Conservation (phyloP, 2,329 filamentous ascomycete genomes). For the Colletotrichum musae region DNA sequence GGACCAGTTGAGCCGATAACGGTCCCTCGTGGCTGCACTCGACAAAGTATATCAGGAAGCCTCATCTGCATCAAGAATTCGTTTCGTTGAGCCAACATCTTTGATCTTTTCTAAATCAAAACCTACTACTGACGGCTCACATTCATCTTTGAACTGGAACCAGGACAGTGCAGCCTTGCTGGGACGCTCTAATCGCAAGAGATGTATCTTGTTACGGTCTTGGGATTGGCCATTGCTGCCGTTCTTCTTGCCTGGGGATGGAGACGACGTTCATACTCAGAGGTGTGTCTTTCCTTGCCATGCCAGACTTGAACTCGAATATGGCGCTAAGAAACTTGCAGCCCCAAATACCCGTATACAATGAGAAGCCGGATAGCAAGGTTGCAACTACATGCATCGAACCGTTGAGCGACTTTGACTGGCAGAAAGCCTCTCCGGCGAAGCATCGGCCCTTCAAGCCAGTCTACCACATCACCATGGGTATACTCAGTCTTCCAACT, state of each 20-base stretch:
- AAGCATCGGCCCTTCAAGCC: conserved; percentile 65
- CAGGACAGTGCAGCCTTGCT: too few relatives aligned
- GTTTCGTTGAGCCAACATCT: neutral
- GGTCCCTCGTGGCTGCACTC: conserved; percentile 4
- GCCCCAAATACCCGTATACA: neutral
- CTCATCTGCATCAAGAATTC: neutral
- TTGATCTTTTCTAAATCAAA: neutral
- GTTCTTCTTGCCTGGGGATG: conserved; percentile 17
- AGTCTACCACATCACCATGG: conserved; percentile 69
- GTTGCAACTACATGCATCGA: conserved; percentile 39
- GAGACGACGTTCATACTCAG: neutral
- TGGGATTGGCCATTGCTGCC: conserved; percentile 17
- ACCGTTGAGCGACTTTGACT: conserved; percentile 54
- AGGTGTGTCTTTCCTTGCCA: neutral
- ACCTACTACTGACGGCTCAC: too few relatives aligned
- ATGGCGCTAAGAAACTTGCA: neutral
- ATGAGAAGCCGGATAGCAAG: conserved; percentile 4
- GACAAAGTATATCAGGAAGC: conserved; percentile 6
- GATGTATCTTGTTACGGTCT: conserved; percentile 24
- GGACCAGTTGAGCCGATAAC: conserved; percentile 28
- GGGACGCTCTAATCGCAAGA: neutral
- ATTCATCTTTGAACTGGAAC: neutral
- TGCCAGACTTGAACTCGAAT: neutral
- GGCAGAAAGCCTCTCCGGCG: conserved; percentile 54
- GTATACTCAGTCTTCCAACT: conserved; percentile 47